These are phyloP conservation scores for Arthrobotrys sinensis DNA, from an alignment of 2,329 filamentous ascomycete genomes.

Conservation along the genomic window DNA sequence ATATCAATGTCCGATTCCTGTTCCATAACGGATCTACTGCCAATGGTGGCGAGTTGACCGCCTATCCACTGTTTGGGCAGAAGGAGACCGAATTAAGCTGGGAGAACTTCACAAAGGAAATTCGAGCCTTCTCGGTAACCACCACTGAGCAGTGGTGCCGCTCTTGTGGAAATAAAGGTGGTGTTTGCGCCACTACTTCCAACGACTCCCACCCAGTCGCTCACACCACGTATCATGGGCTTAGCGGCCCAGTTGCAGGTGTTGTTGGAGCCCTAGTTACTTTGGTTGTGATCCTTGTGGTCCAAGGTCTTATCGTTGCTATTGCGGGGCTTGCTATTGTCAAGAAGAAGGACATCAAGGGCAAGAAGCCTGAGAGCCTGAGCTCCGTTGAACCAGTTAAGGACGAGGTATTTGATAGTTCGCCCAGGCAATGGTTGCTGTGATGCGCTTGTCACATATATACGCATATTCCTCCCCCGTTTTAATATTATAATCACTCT, in stretches of 20 bases:
- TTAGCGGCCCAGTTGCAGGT: conserved; percentile 41
- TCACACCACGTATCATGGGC: conserved; percentile 29
- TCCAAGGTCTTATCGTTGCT: conserved; percentile 37
- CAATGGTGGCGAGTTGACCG: conserved; percentile 66
- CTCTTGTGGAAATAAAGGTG: conserved; percentile 38
- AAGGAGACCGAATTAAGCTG: conserved; percentile 57
- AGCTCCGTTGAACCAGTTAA: conserved; percentile 29
- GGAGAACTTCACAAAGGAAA: conserved; percentile 60
- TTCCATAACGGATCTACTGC: conserved; percentile 71
- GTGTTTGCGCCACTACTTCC: conserved; percentile 27
- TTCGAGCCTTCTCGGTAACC: conserved; percentile 52
- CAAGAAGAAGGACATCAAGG: conserved; percentile 39
- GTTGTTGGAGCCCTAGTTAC: conserved; percentile 49
- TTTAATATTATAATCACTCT: background rate
- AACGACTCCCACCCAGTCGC: conserved; percentile 12
- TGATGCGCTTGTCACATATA: background rate
- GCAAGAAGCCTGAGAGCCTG: conserved; percentile 47
- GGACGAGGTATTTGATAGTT: conserved; percentile 20
- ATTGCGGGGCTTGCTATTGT: conserved; percentile 44
- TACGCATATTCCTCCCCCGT: conserved; percentile 5
- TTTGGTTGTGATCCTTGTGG: conserved; percentile 44
- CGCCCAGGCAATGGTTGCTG: conserved; percentile 20
- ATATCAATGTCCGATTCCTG: conserved; percentile 73
- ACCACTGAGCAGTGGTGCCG: conserved; percentile 50
- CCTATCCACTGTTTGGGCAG: conserved; percentile 72